These are phyloP conservation scores for Metschnikowia aberdeeniae DNA, from an alignment of 805 yeast genomes.

Conservation along the genomic window DNA sequence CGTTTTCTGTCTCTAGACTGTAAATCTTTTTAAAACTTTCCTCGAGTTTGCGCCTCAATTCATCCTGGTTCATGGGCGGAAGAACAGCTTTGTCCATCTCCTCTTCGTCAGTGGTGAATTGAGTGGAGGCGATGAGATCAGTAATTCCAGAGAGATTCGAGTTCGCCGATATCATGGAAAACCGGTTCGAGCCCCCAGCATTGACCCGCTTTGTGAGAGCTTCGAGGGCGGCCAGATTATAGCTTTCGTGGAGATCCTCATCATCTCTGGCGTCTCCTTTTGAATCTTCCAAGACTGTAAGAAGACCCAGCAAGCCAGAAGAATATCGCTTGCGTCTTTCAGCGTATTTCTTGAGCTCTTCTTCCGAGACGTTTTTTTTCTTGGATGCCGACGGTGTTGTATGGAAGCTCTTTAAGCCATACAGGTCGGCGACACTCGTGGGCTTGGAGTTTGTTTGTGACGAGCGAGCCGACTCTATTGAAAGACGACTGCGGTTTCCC, in stretches of 20 bases:
- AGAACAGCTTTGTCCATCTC: conserved; percentile 10
- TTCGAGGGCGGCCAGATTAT: conserved; percentile 35
- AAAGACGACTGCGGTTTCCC: conserved; percentile 7
- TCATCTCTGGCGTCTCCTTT: neutral
- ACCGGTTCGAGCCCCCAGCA: conserved; percentile 42
- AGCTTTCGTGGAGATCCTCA: conserved; percentile 22
- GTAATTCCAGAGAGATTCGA: conserved; percentile 46
- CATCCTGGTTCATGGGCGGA: conserved; percentile 24
- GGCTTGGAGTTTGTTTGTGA: conserved; percentile 18
- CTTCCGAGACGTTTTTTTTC: conserved; percentile 20
- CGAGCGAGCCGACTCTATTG: conserved; percentile 7
- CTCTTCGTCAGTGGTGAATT: conserved; percentile 34
- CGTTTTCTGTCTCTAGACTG: conserved; percentile 28
- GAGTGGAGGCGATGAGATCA: conserved; percentile 46
- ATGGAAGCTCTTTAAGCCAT: conserved; percentile 33
- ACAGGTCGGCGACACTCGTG: conserved; percentile 16
- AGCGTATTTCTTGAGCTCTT: conserved; percentile 2
- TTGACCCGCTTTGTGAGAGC: conserved; percentile 25
- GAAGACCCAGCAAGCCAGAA: conserved; percentile 35
- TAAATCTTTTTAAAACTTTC: conserved; percentile 37
- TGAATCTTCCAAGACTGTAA: conserved; percentile 38
- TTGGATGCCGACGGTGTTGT: conserved; percentile 21
- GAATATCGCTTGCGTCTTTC: conserved; percentile 28
- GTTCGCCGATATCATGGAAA: conserved; percentile 48
- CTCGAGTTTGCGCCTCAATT: conserved; percentile 32